These are phyloP conservation scores for Mrakia gelida DNA, from an alignment of 768 basidiomycete genomes.

Conservation along the genomic window DNA sequence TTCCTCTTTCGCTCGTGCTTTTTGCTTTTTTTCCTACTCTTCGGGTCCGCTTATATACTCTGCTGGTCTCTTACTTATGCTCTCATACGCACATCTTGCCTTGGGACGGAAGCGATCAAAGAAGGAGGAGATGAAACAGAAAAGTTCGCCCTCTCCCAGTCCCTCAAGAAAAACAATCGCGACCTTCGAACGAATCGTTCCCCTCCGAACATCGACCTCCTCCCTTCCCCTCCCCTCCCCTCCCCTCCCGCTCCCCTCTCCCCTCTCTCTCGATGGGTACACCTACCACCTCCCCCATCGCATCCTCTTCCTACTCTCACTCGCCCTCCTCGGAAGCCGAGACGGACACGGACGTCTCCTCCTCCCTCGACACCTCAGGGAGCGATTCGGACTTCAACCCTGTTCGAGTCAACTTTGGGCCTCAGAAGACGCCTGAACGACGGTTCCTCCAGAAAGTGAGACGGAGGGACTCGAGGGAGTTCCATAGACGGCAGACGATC, in stretches of 20 bases:
- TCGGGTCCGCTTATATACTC: not conserved
- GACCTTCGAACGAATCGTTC: too few species aligned
- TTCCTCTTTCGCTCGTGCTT: not conserved
- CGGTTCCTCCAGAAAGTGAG: conserved; percentile 15
- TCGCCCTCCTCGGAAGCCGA: not conserved
- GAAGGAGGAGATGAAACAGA: too few species aligned
- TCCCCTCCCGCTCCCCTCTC: not conserved
- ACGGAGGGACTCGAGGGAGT: conserved; percentile 30
- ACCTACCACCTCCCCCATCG: not conserved
- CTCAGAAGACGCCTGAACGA: conserved; percentile 23
- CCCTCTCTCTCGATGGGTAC: not conserved
- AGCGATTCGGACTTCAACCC: conserved; percentile 31
- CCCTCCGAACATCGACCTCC: not conserved
- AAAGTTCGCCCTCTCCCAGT: not conserved
- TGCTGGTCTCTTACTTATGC: not conserved
- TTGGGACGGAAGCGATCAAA: too few species aligned
- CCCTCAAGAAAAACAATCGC: not conserved
- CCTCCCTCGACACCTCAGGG: conserved; percentile 14
- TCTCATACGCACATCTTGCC: not conserved
- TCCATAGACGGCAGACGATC: conserved; percentile 24
- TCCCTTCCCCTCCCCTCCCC: not conserved
- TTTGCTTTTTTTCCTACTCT: not conserved
- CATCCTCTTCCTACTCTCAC: not conserved
- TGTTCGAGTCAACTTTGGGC: conserved; percentile 19
- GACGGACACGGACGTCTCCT: not conserved